These are phyloP conservation scores for Cicer judaicum DNA, from an alignment of 306 rosid species.

Conservation along the genomic window DNA sequence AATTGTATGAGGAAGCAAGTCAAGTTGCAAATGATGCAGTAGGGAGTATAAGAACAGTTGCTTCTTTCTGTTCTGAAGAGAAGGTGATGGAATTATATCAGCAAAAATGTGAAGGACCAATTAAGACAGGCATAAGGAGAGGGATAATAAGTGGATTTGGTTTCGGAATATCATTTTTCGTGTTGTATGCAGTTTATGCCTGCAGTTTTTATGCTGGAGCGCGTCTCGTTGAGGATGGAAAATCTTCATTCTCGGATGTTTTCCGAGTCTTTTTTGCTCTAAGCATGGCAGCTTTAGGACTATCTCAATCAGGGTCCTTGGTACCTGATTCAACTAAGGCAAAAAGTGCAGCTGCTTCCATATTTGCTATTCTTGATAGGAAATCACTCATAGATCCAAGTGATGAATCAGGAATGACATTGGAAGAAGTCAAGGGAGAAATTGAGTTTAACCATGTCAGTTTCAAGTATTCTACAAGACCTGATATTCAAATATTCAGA, in stretches of 20 bases:
- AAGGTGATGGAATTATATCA: conserved; percentile 70
- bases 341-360: conserved; percentile 67
- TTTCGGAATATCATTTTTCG: conserved; percentile 59
- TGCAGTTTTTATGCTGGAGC: conserved; percentile 70
- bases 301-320: conserved; percentile 63
- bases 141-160: conserved; percentile 67
- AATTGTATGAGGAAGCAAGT: conserved; percentile 85
- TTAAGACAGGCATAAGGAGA: conserved; percentile 61
- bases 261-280: conserved; percentile 72
- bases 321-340: conserved; percentile 61
- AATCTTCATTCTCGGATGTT: conserved; percentile 57
- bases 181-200: conserved; percentile 51
- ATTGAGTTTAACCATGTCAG: conserved; percentile 63
- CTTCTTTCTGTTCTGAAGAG: conserved; percentile 89
- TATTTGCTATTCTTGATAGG: conserved; percentile 70
- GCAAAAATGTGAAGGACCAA: conserved; percentile 76
- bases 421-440: conserved; percentile 65
- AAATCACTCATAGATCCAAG: conserved; percentile 65
- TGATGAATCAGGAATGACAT: conserved; percentile 56
- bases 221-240: conserved; percentile 65
- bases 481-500: conserved; percentile 60
- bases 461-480: conserved; percentile 78
- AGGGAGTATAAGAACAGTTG: conserved; percentile 80
- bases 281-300: conserved; percentile 60
- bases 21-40: conserved; percentile 84